Conservation (phyloP, 768 basidiomycete species). For the Chalciporus sphaerocephalus region DNA sequence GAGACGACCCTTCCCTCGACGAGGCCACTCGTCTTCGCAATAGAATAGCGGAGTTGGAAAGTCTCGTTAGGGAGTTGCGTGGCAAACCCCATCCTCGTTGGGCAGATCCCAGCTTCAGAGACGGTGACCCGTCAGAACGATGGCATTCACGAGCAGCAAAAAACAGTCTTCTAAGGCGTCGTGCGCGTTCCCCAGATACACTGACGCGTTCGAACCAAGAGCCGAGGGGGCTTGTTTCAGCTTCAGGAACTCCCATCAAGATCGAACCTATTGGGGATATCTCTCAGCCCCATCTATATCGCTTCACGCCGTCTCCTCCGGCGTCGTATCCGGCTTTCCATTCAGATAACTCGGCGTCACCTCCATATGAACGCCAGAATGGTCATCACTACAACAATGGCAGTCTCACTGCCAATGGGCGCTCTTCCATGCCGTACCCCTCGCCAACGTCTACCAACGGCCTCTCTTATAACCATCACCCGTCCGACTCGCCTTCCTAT, state of each 20-base stretch:
- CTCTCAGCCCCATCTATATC: conserved; percentile 53
- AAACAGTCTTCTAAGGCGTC: conserved; percentile 46
- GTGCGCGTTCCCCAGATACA: conserved; percentile 35
- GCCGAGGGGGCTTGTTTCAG: conserved; percentile 39
- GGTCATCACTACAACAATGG: conserved; percentile 32
- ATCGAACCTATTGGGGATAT: conserved; percentile 55
- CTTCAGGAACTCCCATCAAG: conserved; percentile 61
- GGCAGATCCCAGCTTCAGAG: conserved; percentile 75
- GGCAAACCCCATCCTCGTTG: conserved; percentile 86
- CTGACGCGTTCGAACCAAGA: conserved; percentile 33
- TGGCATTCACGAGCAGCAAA: conserved; percentile 84
- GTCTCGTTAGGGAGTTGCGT: conserved; percentile 82
- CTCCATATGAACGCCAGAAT: conserved; percentile 33
- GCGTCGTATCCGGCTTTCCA: conserved; percentile 53
- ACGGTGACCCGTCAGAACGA: conserved; percentile 77
- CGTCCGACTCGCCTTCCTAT: conserved; percentile 30
- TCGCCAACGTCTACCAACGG: conserved; percentile 33
- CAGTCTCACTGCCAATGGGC: conserved; percentile 25
- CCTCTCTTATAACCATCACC: conserved; percentile 32
- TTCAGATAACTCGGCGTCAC: conserved; percentile 38
- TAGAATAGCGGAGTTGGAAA: conserved; percentile 89
- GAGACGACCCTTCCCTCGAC: conserved; percentile 84
- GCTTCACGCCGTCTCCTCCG: conserved; percentile 62
- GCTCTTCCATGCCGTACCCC: conserved; percentile 32
- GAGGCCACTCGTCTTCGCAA: conserved; percentile 83